Evolutionary conservation across 805 yeast genomes (phyloP), one percentile per base, ranked within the genome.

Genomic region (Danielia oregonensis): DNA sequence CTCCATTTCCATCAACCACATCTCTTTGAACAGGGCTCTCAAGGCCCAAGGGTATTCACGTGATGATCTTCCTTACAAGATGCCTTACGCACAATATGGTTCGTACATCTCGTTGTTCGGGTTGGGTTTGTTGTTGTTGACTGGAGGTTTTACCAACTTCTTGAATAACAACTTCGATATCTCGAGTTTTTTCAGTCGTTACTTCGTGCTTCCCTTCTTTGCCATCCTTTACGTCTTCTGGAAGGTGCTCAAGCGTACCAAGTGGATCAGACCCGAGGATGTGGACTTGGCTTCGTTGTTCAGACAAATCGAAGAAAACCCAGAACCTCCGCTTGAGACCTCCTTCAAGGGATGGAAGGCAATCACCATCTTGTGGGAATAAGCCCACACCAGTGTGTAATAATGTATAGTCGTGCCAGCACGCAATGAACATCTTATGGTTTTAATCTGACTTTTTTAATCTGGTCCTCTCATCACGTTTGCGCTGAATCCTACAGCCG

Each of bases 251-350:
- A 19, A 21, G 31, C 8, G 5, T 13, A 19, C 22, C 9, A 9
- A 7, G 9, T 19, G 6, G 9, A 19, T 19, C 28, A 72, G 72
- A 3, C 70, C 69, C 44, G 63, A 19, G 9, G 22, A 19, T 9
- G 22, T 19, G 22, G 22, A 19, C 22, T 24, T 24, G n/a, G 26
- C 12, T 11, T 24, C 26, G 26, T 24, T 24, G 26, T 24, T 24
- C 15, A 24, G n/a, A 13, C 12, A 24, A 6, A 24, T 24, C 14
- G 26, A 24, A 13, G 26, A 6, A 11, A 13, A 24, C 7, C 26
- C 26, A 6, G 26, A 24, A 24, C 22, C 22, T 19, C 14, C 26
- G 12, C 7, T 11, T 13, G 26, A 24, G n/a, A 11, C 12, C 12
- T 11, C 8, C 8, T 39, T 51, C 26, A 44, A 34, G 14, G 59